Evolutionary conservation across 2,329 filamentous ascomycete species (phyloP).

Genomic region (Fusarium annulatum): DNA sequence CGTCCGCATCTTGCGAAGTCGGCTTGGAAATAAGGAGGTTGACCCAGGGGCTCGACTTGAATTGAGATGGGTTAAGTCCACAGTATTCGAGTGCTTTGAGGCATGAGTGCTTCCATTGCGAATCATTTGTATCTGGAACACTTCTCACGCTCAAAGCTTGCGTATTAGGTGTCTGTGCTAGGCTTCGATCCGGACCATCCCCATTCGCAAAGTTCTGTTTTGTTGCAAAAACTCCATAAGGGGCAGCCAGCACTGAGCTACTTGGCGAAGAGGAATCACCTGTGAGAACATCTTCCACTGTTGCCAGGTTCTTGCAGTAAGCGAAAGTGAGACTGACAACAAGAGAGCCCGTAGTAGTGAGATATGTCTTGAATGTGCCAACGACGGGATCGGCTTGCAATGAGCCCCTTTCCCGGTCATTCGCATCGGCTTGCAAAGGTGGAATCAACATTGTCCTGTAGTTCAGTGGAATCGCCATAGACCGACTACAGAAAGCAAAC

Average conservation of each 20-base stretch:
- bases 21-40: slow-evolving; percentile 61
- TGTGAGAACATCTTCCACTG: slow-evolving; percentile 57
- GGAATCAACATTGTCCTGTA: slow-evolving; percentile 63
- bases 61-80: slow-evolving; percentile 57
- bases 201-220: slow-evolving; percentile 38
- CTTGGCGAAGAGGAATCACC: slow-evolving; percentile 55
- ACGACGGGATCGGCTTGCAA: slow-evolving; percentile 49
- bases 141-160: slow-evolving; percentile 58
- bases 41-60: slow-evolving; percentile 62
- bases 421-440: slow-evolving; percentile 26
- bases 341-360: slow-evolving; percentile 67
- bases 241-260: slow-evolving; percentile 63
- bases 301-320: slow-evolving; percentile 59
- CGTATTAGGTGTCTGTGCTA: slow-evolving; percentile 64
- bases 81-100: slow-evolving; percentile 62
- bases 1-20: slow-evolving; percentile 55
- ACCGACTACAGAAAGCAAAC: slow-evolving; percentile 60
- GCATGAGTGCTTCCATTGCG: slow-evolving; percentile 63
- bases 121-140: slow-evolving; percentile 54
- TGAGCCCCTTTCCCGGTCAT: slow-evolving; percentile 29
- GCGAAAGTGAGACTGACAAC: slow-evolving; percentile 62
- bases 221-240: slow-evolving; percentile 58
- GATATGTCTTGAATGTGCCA: slow-evolving; percentile 64
- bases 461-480: slow-evolving; percentile 64
- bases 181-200: slow-evolving; percentile 46